These are phyloP conservation scores for Leishmania turanica DNA, from an alignment of 208 protist species.

Conservation along the genomic window DNA sequence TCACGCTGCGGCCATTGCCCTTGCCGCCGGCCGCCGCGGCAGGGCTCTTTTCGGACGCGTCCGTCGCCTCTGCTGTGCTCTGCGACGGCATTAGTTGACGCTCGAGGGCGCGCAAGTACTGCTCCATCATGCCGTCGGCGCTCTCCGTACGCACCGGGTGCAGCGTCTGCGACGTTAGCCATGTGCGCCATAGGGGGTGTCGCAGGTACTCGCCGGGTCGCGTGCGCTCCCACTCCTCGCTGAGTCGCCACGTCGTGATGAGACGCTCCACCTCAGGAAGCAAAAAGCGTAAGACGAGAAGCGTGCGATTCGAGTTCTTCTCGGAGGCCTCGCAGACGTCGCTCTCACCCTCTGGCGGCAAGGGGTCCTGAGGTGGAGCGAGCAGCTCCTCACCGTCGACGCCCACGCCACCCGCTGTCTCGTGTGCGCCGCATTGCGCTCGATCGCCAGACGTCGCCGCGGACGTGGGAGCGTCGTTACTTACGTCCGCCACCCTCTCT, in stretches of 20 bases:
- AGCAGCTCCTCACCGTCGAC: not conserved
- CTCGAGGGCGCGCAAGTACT: slow-evolving; percentile 29
- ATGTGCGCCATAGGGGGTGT: slow-evolving; percentile 43
- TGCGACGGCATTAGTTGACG: not conserved
- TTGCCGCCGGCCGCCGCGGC: not conserved
- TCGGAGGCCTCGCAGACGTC: not conserved
- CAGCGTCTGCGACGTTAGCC: slow-evolving; percentile 19
- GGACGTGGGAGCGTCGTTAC: not conserved
- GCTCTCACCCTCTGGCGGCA: not conserved
- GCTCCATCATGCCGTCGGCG: slow-evolving; percentile 30
- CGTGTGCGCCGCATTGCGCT: not conserved
- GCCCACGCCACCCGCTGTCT: not conserved
- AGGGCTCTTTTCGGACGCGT: too few species aligned
- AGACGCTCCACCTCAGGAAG: slow-evolving; percentile 52
- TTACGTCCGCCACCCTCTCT: not conserved
- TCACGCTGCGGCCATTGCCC: not conserved
- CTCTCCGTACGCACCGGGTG: slow-evolving; percentile 29
- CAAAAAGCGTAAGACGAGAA: slow-evolving; percentile 39
- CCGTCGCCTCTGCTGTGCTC: not conserved
- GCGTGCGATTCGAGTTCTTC: not conserved
- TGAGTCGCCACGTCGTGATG: slow-evolving; percentile 52
- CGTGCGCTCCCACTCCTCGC: slow-evolving; percentile 40
- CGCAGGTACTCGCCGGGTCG: slow-evolving; percentile 34
- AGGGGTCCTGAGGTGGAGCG: not conserved
- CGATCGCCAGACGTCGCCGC: not conserved